Evolutionary conservation across 2,329 filamentous ascomycete genomes (phyloP).

Genomic region (Ceratocystis huliohia): DNA sequence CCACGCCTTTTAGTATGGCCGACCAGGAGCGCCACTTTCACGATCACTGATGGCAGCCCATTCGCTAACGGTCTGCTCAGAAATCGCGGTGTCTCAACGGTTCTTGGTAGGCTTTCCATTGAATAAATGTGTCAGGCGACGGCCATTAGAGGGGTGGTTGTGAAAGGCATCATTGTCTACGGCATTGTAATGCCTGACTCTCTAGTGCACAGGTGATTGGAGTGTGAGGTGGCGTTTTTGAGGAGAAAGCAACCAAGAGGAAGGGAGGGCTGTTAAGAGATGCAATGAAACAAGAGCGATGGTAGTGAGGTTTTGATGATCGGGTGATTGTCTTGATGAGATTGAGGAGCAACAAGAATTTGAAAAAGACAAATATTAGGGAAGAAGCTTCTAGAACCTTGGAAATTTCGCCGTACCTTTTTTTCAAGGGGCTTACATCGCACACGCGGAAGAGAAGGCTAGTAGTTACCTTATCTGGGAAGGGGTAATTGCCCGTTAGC

Average conservation of each 20-base stretch:
- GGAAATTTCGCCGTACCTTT: too few relatives aligned
- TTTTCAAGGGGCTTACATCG: too few relatives aligned
- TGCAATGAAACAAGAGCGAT: not conserved
- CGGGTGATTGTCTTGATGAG: too few relatives aligned
- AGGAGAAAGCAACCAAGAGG: too few relatives aligned
- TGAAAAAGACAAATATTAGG: too few relatives aligned
- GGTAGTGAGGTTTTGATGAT: not conserved
- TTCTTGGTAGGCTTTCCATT: not conserved
- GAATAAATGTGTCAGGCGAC: not conserved
- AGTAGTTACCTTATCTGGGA: too few relatives aligned
- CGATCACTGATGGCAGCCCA: constrained; percentile 6
- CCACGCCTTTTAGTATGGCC: not conserved
- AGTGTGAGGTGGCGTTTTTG: not conserved
- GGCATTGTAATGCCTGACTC: not conserved
- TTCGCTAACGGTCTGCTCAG: not conserved
- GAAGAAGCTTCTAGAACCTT: too few relatives aligned
- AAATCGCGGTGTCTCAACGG: not conserved
- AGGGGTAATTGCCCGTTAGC: too few relatives aligned
- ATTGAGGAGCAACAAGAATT: too few relatives aligned
- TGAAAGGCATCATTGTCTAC: not conserved
- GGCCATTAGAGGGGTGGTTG: not conserved
- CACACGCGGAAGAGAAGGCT: too few relatives aligned
- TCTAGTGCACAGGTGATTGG: not conserved
- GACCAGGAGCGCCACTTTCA: not conserved
- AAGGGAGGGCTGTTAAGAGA: not conserved